Percentiles rank a stretch among this genome's conserved stretches.
phyloP scores from a whole-genome alignment of 306 rosid species.

The Prunus campanulata region DNA sequence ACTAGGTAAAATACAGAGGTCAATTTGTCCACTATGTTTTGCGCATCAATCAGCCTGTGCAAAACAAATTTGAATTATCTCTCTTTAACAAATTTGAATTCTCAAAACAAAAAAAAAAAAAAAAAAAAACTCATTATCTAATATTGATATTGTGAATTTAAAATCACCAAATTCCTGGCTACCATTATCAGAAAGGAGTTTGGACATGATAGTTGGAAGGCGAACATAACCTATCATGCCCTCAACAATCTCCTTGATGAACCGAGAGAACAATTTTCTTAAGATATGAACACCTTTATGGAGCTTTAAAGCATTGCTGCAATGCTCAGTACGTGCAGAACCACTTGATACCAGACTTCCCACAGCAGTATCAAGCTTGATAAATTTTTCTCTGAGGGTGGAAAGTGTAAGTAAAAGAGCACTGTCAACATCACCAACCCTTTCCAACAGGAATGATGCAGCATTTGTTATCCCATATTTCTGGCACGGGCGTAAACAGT shows the following conservation, averaged over 20 bases:
- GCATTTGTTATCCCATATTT: conserved; percentile 84
- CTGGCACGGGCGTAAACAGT: conserved; percentile 84
- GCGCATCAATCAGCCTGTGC: no score
- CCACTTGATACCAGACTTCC: conserved; percentile 49
- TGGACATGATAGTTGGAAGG: conserved; percentile 89
- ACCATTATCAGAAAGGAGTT: conserved; percentile 93
- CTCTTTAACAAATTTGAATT: no score
- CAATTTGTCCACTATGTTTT: no score
- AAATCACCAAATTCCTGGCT: conserved; percentile 94
- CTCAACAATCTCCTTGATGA: conserved; percentile 92
- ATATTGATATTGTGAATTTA: conserved; percentile 58
- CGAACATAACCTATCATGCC: conserved; percentile 95
- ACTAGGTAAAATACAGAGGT: no score
- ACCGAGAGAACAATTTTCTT: conserved; percentile 73
- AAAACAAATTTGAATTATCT: no score
- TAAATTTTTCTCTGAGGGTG: conserved; percentile 64
- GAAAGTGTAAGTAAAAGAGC: conserved; percentile 86
- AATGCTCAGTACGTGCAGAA: conserved; percentile 39
- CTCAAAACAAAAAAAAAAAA: no score
- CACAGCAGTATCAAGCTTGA: conserved; percentile 73
- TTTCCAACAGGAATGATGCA: conserved; percentile 83
- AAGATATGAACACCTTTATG: conserved; percentile 1
- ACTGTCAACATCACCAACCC: conserved; percentile 92
- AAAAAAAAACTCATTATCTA: no score
- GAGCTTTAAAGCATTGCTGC: background rate